A percentile compares a stretch with the other conserved stretches of the same genome.
Evolutionary conservation across 805 yeast genomes (phyloP).

Genomic region (Candida pseudofarinosa): DNA sequence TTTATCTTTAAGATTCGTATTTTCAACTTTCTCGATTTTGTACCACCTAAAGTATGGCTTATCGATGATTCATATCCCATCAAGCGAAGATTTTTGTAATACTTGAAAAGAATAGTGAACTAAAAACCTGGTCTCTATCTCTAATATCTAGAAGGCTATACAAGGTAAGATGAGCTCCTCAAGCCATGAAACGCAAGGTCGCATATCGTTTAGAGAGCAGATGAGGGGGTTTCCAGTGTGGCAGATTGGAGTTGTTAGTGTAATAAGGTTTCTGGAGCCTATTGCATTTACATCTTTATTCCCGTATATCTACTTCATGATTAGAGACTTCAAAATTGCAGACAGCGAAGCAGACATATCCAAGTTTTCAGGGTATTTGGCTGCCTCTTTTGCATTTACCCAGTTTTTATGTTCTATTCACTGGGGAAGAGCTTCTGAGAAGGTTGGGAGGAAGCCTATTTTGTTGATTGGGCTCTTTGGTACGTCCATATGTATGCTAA

Average conservation of each 20-base stretch:
- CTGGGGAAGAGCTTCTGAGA: constrained; percentile 58
- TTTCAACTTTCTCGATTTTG: neutral
- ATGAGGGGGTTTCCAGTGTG: constrained; percentile 54
- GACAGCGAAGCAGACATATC: constrained; percentile 51
- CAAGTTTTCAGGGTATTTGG: constrained; percentile 57
- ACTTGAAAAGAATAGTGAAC: too few species aligned
- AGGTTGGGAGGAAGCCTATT: constrained; percentile 53
- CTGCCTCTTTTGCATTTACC: constrained; percentile 58
- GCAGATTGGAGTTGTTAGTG: constrained; percentile 37
- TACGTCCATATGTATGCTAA: constrained; percentile 42
- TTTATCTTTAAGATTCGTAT: too few species aligned
- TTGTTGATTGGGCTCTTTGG: constrained; percentile 51
- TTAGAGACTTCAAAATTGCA: constrained; percentile 13
- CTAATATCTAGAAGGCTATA: too few species aligned
- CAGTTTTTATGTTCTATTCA: constrained; percentile 55
- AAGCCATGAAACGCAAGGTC: neutral
- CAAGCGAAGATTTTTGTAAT: too few species aligned
- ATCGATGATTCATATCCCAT: too few species aligned
- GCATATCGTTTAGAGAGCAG: constrained; percentile 40
- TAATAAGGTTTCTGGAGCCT: constrained; percentile 58
- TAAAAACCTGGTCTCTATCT: too few species aligned
- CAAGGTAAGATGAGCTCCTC: neutral
- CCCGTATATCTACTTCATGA: constrained; percentile 51
- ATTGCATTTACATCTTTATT: constrained; percentile 60
- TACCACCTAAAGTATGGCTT: neutral